Base-by-base conservation (phyloP, 495 filamentous ascomycete genomes). In the Xylaria intraflava region DNA sequence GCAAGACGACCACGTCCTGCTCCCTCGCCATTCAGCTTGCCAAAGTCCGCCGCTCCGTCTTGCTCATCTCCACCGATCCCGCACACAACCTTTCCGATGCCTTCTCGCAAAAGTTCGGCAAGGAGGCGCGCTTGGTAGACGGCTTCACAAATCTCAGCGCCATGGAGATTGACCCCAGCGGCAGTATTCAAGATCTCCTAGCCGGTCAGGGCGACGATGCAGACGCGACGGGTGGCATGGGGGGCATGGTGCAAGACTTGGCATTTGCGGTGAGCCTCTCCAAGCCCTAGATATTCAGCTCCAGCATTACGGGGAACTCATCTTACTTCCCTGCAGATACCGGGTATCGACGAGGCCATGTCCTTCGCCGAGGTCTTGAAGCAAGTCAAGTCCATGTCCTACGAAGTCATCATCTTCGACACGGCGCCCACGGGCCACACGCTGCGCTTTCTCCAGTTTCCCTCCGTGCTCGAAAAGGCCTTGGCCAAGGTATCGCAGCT, bases 81-180 rank as follows among this genome's bases (percentile, higher is more conserved):
- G 93, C 93, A 46, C 93, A 99, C 80, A 99, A 99, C 71, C 80
- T 99, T 48, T 93, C 88, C 68, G 93, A 99, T 75, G 93, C 93
- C 48, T 97, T 99, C 67, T 88, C 87, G 60, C 92, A 97, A 74
- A 97, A 99, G 71, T 99, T 99, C 66, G 93, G 93, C 70, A 99
- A 99, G 79, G 93, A 97, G 71, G 93, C 93, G 38, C 83, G 90
- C 46, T 80, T 96, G 17, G 74, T 99, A 55, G 83, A 96, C 67
- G 93, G 93, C 54, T 96, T 93, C 67, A 79, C 82, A 14, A 97
- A 97, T 66, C 77, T 99, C 49, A 95, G 90, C 62, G 93, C 93
- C 19, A 99, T 99, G 93, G 93, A 99, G 76, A 97, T 99, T 61
- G 93, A 99, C 70, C 93, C 93, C 41, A 97, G 95, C 69, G 94